Conservation (phyloP, 78 protist species). For the Bigelowiella natans region DNA sequence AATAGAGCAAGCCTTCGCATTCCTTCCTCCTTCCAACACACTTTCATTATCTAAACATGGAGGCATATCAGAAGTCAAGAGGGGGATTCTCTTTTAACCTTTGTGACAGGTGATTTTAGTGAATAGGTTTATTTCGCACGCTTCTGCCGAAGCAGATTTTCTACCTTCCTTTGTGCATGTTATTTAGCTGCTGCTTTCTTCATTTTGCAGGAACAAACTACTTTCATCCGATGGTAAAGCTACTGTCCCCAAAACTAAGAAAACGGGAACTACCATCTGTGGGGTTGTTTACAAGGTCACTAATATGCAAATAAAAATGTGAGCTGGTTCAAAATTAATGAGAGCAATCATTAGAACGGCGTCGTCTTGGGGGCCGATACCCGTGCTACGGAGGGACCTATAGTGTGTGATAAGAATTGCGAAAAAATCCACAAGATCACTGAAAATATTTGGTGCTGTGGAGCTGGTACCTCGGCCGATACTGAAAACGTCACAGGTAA, state of each 20-base stretch:
- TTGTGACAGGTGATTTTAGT: neutral
- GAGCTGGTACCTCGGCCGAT: conserved; percentile 99
- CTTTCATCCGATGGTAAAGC: conserved; percentile 16
- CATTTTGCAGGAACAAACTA: neutral
- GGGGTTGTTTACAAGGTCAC: conserved; percentile 76
- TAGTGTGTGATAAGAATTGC: conserved; percentile 97
- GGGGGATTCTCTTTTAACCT: neutral
- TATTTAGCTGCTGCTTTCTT: neutral
- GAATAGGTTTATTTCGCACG: too few species aligned
- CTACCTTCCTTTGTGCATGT: neutral
- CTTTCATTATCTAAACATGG: too few species aligned
- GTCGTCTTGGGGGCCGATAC: conserved; percentile 98
- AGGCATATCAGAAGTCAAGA: neutral
- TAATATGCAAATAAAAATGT: neutral
- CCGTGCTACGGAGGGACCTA: conserved; percentile 90
- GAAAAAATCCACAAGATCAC: conserved; percentile 96
- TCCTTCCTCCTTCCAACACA: too few species aligned
- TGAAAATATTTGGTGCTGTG: conserved; percentile 92
- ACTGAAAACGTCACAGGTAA: conserved; percentile 55
- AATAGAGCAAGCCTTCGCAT: too few species aligned
- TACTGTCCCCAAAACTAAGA: conserved; percentile 54
- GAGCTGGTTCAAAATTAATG: neutral
- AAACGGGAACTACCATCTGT: conserved; percentile 98
- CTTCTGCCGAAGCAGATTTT: neutral
- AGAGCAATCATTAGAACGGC: conserved; percentile 50